phyloP scores from a whole-genome alignment of 306 rosid genomes.

The Amphicarpaea edgeworthii region DNA sequence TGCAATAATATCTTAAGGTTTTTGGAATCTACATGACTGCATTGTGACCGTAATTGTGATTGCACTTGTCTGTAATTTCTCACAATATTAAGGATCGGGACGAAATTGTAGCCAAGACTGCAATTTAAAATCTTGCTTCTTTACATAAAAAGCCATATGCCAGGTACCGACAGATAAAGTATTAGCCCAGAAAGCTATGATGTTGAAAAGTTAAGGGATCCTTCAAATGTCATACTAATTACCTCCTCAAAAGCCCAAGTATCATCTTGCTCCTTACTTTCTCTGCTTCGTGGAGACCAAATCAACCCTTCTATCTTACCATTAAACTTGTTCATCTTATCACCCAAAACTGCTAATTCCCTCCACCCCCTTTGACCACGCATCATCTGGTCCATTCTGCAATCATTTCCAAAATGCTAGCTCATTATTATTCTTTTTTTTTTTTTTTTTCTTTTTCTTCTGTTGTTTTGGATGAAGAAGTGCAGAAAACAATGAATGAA shows the following conservation, averaged over 20 bases:
- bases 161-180: background rate
- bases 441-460: background rate
- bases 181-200: conserved; percentile 1
- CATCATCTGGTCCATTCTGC: conserved; percentile 99
- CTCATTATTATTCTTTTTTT: conserved; percentile 5
- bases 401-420: conserved; percentile 21
- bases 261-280: conserved; percentile 61
- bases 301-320: conserved; percentile 93
- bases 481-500: background rate
- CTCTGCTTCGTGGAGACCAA: conserved; percentile 83
- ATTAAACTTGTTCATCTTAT: conserved; percentile 78
- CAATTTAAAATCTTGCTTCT: background rate
- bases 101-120: background rate
- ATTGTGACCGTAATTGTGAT: background rate
- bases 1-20: no score
- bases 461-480: conserved; percentile 10
- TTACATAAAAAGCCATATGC: background rate
- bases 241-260: conserved; percentile 96
- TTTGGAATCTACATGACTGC: background rate
- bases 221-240: conserved; percentile 36
- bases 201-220: background rate
- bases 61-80: background rate
- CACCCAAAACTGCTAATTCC: conserved; percentile 87
- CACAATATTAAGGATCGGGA: background rate
- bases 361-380: conserved; percentile 98